Evolutionary conservation across 2,329 filamentous ascomycete species (phyloP).

Genomic region (Trichoderma lentiforme): DNA sequence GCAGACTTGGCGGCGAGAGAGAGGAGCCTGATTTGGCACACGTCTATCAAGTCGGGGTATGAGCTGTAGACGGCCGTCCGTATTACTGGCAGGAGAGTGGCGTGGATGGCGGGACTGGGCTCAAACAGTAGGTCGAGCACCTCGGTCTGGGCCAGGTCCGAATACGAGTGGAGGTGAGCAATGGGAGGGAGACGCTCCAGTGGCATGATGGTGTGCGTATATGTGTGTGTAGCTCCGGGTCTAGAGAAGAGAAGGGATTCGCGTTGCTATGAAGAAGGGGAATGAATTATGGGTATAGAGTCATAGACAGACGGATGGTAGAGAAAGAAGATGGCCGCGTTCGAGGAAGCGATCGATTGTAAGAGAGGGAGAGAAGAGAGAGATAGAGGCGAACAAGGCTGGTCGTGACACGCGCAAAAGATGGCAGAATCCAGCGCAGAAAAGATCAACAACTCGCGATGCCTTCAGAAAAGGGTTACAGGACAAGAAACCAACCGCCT

Average conservation of each 20-base stretch:
- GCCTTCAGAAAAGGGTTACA: background rate
- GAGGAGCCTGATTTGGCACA: constrained; percentile 61
- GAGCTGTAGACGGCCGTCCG: constrained; percentile 53
- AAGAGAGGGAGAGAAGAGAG: background rate
- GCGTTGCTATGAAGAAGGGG: background rate
- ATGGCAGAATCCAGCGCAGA: background rate
- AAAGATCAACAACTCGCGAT: background rate
- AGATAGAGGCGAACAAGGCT: background rate
- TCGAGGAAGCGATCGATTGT: background rate
- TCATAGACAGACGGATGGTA: background rate
- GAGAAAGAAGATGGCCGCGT: background rate
- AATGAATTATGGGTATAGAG: background rate
- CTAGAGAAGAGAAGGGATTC: background rate
- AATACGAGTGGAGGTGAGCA: constrained; percentile 51
- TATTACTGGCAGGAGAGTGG: constrained; percentile 67
- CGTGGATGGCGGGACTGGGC: constrained; percentile 70
- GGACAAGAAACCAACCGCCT: background rate
- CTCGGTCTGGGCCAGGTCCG: constrained; percentile 51
- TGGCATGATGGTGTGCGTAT: constrained; percentile 22
- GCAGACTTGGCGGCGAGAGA: constrained; percentile 53
- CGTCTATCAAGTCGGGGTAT: constrained; percentile 67
- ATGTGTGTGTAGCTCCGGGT: background rate
- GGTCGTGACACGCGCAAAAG: background rate
- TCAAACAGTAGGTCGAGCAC: constrained; percentile 82
- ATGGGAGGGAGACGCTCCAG: constrained; percentile 51